Conservation (phyloP, 1,284 basidiomycete genomes). For the Trichosporon ovoides region DNA sequence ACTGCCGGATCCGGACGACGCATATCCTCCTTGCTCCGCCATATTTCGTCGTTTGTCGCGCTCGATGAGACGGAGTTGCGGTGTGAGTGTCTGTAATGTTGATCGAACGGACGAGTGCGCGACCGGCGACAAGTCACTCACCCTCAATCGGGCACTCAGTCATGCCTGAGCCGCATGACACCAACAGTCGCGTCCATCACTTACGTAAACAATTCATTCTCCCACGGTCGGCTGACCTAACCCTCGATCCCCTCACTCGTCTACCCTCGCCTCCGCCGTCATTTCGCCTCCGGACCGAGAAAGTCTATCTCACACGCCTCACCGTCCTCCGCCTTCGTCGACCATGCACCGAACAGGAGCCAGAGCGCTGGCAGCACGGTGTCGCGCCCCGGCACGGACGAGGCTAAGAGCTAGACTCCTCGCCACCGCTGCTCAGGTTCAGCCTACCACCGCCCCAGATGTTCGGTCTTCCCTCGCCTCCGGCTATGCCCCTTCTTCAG, state of each 20-base stretch:
- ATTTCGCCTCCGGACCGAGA: conserved; percentile 1
- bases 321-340: neutral
- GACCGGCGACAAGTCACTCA: neutral
- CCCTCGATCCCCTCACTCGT: no score
- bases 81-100: neutral
- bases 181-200: neutral
- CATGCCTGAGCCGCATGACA: no score
- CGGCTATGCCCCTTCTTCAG: neutral
- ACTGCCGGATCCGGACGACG: conserved; percentile 43
- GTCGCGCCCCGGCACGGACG: conserved; percentile 1
- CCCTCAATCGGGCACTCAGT: no score
- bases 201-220: neutral
- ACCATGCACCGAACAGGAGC: conserved; percentile 2
- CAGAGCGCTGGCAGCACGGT: conserved; percentile 2
- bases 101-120: neutral
- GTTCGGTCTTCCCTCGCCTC: neutral
- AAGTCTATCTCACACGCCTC: no score
- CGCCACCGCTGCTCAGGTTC: neutral
- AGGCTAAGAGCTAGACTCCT: neutral
- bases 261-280: no score
- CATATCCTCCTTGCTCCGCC: conserved; percentile 40
- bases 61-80: neutral
- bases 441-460: neutral
- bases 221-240: neutral
- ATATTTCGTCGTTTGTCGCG: conserved; percentile 19